These are phyloP conservation scores for Puccinia novopanici DNA, from an alignment of 1,284 basidiomycete species.

Conservation along the genomic window DNA sequence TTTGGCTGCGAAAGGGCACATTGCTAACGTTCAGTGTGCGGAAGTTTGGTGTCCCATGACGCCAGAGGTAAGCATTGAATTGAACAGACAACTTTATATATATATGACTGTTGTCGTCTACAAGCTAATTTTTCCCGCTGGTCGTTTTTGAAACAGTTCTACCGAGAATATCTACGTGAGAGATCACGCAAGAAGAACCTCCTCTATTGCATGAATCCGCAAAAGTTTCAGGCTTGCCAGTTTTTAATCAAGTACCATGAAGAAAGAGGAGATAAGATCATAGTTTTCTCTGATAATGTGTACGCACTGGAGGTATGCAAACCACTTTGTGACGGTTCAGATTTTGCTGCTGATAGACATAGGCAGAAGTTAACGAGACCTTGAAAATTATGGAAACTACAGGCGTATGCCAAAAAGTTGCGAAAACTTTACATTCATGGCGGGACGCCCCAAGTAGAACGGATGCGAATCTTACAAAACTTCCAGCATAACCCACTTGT, in stretches of 20 bases:
- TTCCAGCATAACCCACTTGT: conserved; percentile 93
- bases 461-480: conserved; percentile 89
- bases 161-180: conserved; percentile 92
- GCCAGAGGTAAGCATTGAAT: conserved; percentile 67
- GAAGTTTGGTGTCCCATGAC: conserved; percentile 99
- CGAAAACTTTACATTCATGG: conserved; percentile 96
- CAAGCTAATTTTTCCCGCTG: not conserved
- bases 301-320: conserved; percentile 82
- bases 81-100: not conserved
- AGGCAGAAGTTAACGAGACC: not conserved
- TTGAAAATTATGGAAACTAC: not conserved
- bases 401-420: conserved; percentile 94
- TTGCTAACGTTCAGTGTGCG: conserved; percentile 98
- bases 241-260: conserved; percentile 99
- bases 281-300: conserved; percentile 98
- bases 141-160: conserved; percentile 65
- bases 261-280: conserved; percentile 96
- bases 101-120: not conserved
- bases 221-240: conserved; percentile 94
- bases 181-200: conserved; percentile 91
- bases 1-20: conserved; percentile 96
- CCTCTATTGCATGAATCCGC: conserved; percentile 98
- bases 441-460: conserved; percentile 89
- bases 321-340: not conserved
- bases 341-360: not conserved